phyloP scores from a whole-genome alignment of 352 stramenopile species.

The Phytopythium delawarense region DNA sequence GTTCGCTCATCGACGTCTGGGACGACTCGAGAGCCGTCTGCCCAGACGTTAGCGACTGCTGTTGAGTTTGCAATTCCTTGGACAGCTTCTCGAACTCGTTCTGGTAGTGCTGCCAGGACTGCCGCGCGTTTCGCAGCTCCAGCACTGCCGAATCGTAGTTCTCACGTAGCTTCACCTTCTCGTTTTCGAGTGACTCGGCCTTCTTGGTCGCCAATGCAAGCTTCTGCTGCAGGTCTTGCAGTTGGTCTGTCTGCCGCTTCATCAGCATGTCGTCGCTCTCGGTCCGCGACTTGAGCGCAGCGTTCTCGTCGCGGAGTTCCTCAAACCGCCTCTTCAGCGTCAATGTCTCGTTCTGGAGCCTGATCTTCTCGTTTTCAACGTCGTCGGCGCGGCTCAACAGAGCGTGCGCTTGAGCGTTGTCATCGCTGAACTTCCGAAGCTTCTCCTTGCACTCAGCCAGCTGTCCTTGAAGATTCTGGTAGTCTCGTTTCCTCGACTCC shows the following conservation, averaged over 20 bases:
- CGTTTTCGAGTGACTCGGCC: constrained; percentile 39
- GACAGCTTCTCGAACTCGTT: constrained; percentile 73
- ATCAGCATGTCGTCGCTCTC: constrained; percentile 41
- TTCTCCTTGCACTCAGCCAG: constrained; percentile 45
- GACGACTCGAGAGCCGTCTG: constrained; percentile 53
- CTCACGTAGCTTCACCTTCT: constrained; percentile 41
- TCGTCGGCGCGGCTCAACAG: constrained; percentile 45
- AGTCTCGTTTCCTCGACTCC: constrained; percentile 54
- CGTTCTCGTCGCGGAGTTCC: constrained; percentile 63
- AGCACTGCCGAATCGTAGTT: constrained; percentile 49
- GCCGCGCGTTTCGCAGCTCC: constrained; percentile 55
- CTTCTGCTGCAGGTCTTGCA: constrained; percentile 46
- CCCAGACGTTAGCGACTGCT: constrained; percentile 54
- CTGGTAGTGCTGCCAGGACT: constrained; percentile 65
- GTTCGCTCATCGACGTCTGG: constrained; percentile 46
- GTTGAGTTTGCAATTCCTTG: constrained; percentile 51
- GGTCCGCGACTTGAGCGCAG: constrained; percentile 43
- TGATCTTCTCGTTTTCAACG: constrained; percentile 62
- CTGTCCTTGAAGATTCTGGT: constrained; percentile 29
- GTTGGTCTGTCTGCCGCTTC: constrained; percentile 46
- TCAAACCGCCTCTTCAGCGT: constrained; percentile 52
- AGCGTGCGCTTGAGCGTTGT: constrained; percentile 31
- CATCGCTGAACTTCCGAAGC: constrained; percentile 33
- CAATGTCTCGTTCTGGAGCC: constrained; percentile 56
- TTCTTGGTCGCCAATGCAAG: constrained; percentile 24